Evolutionary conservation across 192 early-diverging fungal species (phyloP).

Genomic region (Coemansia sp.): DNA sequence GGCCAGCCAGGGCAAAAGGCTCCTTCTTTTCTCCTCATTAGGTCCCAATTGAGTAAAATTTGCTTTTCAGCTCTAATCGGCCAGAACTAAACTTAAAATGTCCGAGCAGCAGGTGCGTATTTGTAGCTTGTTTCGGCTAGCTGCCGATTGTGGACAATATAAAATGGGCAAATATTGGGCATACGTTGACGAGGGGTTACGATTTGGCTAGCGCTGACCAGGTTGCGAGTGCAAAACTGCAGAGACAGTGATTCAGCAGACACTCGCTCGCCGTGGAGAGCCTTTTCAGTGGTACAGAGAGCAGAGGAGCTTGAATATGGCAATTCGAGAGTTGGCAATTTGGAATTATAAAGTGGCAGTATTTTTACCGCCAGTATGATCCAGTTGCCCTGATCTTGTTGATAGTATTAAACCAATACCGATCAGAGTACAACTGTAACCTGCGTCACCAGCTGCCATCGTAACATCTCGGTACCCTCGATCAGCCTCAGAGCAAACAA

Average conservation of each 20-base stretch:
- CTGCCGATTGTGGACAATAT: not conserved
- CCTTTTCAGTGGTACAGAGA: too few relatives aligned
- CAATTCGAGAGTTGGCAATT: too few relatives aligned
- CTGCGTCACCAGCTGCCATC: too few relatives aligned
- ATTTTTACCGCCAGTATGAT: too few relatives aligned
- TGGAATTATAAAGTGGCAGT: too few relatives aligned
- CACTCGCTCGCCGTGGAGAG: too few relatives aligned
- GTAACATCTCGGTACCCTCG: too few relatives aligned
- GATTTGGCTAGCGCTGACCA: not conserved
- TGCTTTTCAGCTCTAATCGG: slow-evolving; percentile 22
- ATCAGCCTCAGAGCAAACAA: not conserved
- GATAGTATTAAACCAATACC: too few relatives aligned
- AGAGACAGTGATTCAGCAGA: not conserved
- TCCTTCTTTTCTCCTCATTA: slow-evolving; percentile 51
- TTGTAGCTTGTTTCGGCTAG: slow-evolving; percentile 8
- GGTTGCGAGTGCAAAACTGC: too few relatives aligned
- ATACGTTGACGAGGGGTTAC: not conserved
- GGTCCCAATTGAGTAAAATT: slow-evolving; percentile 23
- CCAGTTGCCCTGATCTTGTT: too few relatives aligned
- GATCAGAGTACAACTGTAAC: too few relatives aligned
- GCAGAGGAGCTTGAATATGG: too few relatives aligned
- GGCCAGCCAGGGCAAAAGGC: slow-evolving; percentile 16
- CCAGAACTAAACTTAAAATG: slow-evolving; percentile 38
- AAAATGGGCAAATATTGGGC: not conserved
- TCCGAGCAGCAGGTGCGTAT: slow-evolving; percentile 57